Percentiles rank a stretch among this genome's conserved stretches.
These are phyloP conservation scores for Euphorbia corollata DNA, from an alignment of 441 rosid species.

Conservation along the genomic window DNA sequence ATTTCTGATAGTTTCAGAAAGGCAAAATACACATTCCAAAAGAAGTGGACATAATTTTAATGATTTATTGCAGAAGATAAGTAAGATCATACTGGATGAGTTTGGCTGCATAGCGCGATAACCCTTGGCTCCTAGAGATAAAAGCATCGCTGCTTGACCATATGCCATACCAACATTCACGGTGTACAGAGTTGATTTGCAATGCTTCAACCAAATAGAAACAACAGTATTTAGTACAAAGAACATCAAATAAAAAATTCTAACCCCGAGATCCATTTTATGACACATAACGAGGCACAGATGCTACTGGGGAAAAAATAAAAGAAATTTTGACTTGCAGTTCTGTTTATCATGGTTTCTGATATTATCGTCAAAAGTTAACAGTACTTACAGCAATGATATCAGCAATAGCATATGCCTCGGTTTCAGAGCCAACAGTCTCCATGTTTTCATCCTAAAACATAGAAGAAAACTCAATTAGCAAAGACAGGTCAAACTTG, in stretches of 20 bases:
- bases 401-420: slow-evolving; percentile 86
- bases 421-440: slow-evolving; percentile 83
- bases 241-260: too few species aligned
- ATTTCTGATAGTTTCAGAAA: neutral
- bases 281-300: neutral
- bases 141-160: slow-evolving; percentile 96
- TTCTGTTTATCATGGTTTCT: neutral
- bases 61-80: slow-evolving; percentile 10
- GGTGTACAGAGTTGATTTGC: slow-evolving; percentile 62
- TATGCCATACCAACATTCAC: slow-evolving; percentile 77
- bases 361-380: neutral
- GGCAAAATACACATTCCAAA: neutral
- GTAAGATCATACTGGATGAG: slow-evolving; percentile 49
- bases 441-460: slow-evolving; percentile 74
- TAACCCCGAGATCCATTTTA: too few species aligned
- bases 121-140: slow-evolving; percentile 71
- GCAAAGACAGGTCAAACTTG: slow-evolving; percentile 6
- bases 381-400: slow-evolving; percentile 56
- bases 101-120: slow-evolving; percentile 68
- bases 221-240: neutral
- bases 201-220: slow-evolving; percentile 35
- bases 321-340: slow-evolving; percentile 2
- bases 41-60: too few species aligned
- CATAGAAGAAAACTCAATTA: slow-evolving; percentile 18
- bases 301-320: neutral